A percentile compares a stretch with the other conserved stretches of the same genome.
Evolutionary conservation across 331 rosid genomes (phyloP).

Genomic region (Acacia concinna): DNA sequence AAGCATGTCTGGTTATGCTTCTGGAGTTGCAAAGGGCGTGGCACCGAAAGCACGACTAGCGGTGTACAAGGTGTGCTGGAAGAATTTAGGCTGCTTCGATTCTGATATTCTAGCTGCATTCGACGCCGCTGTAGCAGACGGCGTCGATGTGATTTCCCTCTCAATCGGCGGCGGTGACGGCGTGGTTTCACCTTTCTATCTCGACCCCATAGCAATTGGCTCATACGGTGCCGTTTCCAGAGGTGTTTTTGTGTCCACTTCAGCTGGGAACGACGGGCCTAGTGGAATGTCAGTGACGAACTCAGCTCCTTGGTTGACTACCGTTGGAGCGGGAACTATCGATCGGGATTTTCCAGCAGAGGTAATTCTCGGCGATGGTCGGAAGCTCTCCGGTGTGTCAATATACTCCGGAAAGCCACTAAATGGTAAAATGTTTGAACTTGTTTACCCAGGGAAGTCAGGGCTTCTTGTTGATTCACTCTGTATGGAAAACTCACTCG

Average conservation of each 20-base stretch:
- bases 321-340: constrained; percentile 91
- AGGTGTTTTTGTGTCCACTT: constrained; percentile 78
- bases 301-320: constrained; percentile 78
- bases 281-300: constrained; percentile 84
- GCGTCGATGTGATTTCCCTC: constrained; percentile 81
- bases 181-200: constrained; percentile 69
- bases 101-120: constrained; percentile 87
- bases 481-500: constrained; percentile 83
- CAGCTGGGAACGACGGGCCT: constrained; percentile 88
- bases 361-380: constrained; percentile 63
- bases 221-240: constrained; percentile 78
- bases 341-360: constrained; percentile 82
- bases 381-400: constrained; percentile 69
- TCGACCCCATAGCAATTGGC: constrained; percentile 90
- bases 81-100: constrained; percentile 77
- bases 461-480: constrained; percentile 70
- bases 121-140: constrained; percentile 75
- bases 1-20: constrained; percentile 78
- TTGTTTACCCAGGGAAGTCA: constrained; percentile 80
- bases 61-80: constrained; percentile 90
- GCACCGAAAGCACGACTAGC: constrained; percentile 92
- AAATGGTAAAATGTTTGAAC: constrained; percentile 60
- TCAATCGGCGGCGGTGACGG: constrained; percentile 95
- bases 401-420: constrained; percentile 70
- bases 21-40: constrained; percentile 85